Percentiles rank a stretch among this genome's conserved stretches.
Evolutionary conservation across 495 filamentous ascomycete species (phyloP).

Genomic region (Aspergillus egyptiacus): DNA sequence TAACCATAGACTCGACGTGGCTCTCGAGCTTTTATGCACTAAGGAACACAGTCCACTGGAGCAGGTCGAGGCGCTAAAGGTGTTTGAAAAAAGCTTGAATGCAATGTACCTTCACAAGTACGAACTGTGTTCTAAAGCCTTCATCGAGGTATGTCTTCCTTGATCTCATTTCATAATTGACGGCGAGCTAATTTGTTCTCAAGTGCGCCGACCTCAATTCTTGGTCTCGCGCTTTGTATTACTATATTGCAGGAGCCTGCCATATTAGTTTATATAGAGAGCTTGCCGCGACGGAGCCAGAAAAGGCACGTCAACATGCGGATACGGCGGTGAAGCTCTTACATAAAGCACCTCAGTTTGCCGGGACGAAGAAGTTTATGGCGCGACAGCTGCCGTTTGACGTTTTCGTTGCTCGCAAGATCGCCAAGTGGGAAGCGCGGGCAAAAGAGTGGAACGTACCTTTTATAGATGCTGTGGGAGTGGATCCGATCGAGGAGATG

Average conservation of each 20-base stretch:
- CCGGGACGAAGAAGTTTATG: constrained; percentile 87
- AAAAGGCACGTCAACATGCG: constrained; percentile 48
- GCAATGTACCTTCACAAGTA: constrained; percentile 75
- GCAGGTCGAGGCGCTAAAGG: constrained; percentile 72
- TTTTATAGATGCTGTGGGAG: constrained; percentile 75
- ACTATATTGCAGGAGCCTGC: constrained; percentile 75
- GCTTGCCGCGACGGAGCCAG: constrained; percentile 38
- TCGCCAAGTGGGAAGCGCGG: constrained; percentile 84
- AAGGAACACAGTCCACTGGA: constrained; percentile 67
- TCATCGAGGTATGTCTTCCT: constrained; percentile 50
- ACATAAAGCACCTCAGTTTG: constrained; percentile 62
- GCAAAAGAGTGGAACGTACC: constrained; percentile 61
- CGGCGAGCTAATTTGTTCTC: constrained; percentile 4
- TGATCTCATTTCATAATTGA: background rate
- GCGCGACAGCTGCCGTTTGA: constrained; percentile 86
- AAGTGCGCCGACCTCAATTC: constrained; percentile 77
- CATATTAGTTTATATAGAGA: constrained; percentile 77
- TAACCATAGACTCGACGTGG: constrained; percentile 59
- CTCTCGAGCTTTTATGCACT: constrained; percentile 56
- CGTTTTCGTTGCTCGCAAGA: constrained; percentile 75
- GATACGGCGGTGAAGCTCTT: constrained; percentile 63
- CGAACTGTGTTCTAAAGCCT: constrained; percentile 62
- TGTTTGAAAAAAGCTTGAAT: constrained; percentile 79
- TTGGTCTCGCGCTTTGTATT: constrained; percentile 87
- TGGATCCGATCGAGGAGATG: constrained; percentile 87